A percentile compares a stretch with the other conserved stretches of the same genome.
phyloP scores from a whole-genome alignment of 1,284 basidiomycete genomes.

The Phenoliferia sp. region DNA sequence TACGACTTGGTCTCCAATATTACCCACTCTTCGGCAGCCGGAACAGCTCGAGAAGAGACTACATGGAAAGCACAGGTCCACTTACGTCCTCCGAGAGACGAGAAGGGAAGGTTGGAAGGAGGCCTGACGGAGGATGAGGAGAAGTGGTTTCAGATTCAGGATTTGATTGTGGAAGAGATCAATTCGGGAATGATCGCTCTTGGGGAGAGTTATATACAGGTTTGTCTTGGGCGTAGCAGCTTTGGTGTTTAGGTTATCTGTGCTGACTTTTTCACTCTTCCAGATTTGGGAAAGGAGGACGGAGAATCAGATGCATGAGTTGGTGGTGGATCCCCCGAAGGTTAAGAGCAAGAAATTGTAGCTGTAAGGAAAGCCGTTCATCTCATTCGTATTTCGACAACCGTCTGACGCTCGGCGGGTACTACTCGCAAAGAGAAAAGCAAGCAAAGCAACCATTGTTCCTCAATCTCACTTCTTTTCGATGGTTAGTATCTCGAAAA shows the following conservation, averaged over 20 bases:
- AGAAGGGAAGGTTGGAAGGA: slow-evolving; percentile 35
- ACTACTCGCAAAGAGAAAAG: no score
- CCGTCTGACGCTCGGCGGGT: no score
- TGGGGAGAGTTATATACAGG: slow-evolving; percentile 92
- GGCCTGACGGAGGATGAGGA: slow-evolving; percentile 60
- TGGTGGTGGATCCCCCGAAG: slow-evolving; percentile 17
- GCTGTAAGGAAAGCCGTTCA: no score
- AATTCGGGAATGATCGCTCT: slow-evolving; percentile 97
- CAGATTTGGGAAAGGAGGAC: slow-evolving; percentile 29
- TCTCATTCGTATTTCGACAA: no score
- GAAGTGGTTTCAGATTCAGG: slow-evolving; percentile 96
- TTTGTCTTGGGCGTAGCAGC: slow-evolving; percentile 43
- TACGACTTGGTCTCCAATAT: slow-evolving; percentile 97
- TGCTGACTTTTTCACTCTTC: background rate
- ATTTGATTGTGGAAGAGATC: slow-evolving; percentile 91
- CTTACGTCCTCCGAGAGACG: slow-evolving; percentile 45
- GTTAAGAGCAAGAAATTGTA: slow-evolving; percentile 3
- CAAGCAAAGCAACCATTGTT: no score
- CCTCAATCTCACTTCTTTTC: no score
- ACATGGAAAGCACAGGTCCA: slow-evolving; percentile 91
- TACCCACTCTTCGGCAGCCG: slow-evolving; percentile 88
- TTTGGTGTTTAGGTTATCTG: background rate
- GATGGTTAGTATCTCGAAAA: no score
- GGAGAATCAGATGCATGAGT: slow-evolving; percentile 3
- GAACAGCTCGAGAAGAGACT: slow-evolving; percentile 77